phyloP scores from a whole-genome alignment of 2,329 filamentous ascomycete genomes.

The Ceratocystiopsis brevicomis region DNA sequence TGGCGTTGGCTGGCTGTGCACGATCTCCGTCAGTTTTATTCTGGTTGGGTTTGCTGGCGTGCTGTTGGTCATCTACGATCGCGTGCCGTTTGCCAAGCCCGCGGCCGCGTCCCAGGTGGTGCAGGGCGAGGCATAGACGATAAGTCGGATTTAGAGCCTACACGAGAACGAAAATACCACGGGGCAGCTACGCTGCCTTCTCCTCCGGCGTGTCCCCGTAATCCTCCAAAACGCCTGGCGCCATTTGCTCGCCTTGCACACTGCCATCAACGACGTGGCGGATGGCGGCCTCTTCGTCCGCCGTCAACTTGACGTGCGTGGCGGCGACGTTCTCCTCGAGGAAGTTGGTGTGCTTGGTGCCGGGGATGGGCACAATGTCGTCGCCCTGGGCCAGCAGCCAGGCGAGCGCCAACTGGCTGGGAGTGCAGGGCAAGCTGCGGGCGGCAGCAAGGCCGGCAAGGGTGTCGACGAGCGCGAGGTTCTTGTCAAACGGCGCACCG shows the following conservation, averaged over 20 bases:
- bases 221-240: constrained; percentile 3
- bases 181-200: too few relatives aligned
- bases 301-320: constrained; percentile 14
- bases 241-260: constrained; percentile 7
- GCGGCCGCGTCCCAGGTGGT: background rate
- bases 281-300: constrained; percentile 18
- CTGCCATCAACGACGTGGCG: constrained; percentile 12
- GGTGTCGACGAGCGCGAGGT: constrained; percentile 31
- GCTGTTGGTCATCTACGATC: constrained; percentile 3
- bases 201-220: constrained; percentile 7
- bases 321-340: constrained; percentile 26
- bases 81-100: constrained; percentile 1
- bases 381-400: constrained; percentile 43
- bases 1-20: constrained; percentile 55
- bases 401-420: constrained; percentile 39
- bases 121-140: background rate
- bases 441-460: constrained; percentile 29
- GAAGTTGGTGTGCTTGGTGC: constrained; percentile 27
- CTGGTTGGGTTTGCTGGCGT: background rate
- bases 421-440: constrained; percentile 29
- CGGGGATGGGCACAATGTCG: constrained; percentile 40
- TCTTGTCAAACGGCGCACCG: constrained; percentile 34
- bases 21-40: constrained; percentile 1
- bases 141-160: too few relatives aligned
- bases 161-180: too few relatives aligned